Evolutionary conservation across 2,329 filamentous ascomycete genomes (phyloP).

Genomic region (Blastomyces gilchristii): DNA sequence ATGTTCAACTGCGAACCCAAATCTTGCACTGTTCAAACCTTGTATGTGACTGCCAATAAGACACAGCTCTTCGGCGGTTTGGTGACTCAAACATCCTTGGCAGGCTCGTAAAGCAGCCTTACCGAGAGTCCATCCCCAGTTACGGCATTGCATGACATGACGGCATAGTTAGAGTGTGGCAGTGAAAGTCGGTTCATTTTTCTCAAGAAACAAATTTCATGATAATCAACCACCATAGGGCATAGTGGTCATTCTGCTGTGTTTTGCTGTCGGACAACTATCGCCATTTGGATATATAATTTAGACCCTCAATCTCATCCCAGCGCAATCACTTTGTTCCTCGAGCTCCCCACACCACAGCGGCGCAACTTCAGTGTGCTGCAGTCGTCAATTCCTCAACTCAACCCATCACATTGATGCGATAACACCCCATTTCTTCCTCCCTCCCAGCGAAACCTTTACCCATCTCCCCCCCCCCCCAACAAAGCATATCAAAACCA

Average conservation of each 20-base stretch:
- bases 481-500: not conserved
- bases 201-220: too few relatives aligned
- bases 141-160: not conserved
- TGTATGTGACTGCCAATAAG: not conserved
- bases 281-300: not conserved
- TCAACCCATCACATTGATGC: not conserved
- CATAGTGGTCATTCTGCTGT: not conserved
- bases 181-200: too few relatives aligned
- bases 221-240: too few relatives aligned
- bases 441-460: not conserved
- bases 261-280: not conserved
- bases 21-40: not conserved
- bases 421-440: not conserved
- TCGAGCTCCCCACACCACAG: not conserved
- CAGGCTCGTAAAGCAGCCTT: not conserved
- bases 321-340: too few relatives aligned
- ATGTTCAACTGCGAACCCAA: not conserved
- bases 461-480: too few relatives aligned
- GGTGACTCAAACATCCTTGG: slow-evolving; percentile 1
- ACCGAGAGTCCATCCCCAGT: not conserved
- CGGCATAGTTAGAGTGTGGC: not conserved
- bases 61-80: not conserved
- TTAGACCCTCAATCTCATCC: not conserved
- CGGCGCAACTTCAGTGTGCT: not conserved
- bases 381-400: not conserved